Evolutionary conservation across 1,139 yeast species (phyloP), one percentile per base, ranked within the genome.

Genomic region (Tardiomyces digboiensis): DNA sequence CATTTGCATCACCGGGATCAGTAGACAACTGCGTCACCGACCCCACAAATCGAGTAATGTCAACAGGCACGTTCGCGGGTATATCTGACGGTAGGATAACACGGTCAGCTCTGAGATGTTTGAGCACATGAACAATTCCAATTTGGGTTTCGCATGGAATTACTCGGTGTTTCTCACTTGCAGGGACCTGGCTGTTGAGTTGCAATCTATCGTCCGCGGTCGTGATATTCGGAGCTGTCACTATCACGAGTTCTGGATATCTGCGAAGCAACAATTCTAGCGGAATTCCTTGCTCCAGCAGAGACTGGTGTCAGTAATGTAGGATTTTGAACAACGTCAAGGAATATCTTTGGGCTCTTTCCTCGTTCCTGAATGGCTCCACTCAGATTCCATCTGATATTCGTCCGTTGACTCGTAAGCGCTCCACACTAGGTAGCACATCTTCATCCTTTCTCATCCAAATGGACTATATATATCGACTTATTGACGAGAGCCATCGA

Each of bases 51-150:
- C 53, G 41, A 10, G 44, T 46, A 36, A 59, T 51, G 23, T 54
- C 58, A 3, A 45, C 42, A 2, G 47, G 43, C 7, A 47, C 47
- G 14, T n/a, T 33, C 19, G 14, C 19, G 19, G 37, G 37, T 7
- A 50, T 46, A 29, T 57, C 59, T 12, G 44, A 42, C 2, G 61
- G 57, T 2, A 59, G 42, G 3, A 58, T 51, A 18, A 54, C 61
- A 41, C 52, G 46, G 18, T 58, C 58, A 2, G 64, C 49, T 14
- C 59, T 48, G 22, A 59, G 43, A 40, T 59, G 64, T 43, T 59
- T 59, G 19, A 59, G 46, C 19, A 59, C 58, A 43, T 59, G 64
- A 6, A 52, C 48, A 19, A 56, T 49, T n/a, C 64, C 64, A 20
- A 52, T 45, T 26, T 49, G 49, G 12, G 62, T 58, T 39, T 58